Evolutionary conservation across 805 yeast species (phyloP).

Genomic region (Saccharomycopsis selenospora): DNA sequence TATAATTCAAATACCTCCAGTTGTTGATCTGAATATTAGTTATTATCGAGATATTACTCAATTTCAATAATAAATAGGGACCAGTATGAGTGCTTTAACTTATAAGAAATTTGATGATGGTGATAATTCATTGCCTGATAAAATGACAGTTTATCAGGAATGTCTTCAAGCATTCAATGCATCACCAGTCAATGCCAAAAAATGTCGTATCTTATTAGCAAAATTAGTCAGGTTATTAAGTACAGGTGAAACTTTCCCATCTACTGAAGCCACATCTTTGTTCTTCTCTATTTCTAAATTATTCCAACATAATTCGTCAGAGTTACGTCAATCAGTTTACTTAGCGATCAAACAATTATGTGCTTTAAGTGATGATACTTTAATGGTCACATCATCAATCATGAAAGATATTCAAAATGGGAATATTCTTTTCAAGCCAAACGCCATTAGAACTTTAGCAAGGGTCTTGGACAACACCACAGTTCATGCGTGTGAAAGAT

Average conservation of each 20-base stretch:
- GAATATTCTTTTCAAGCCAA: constrained; percentile 79
- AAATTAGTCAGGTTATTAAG: constrained; percentile 76
- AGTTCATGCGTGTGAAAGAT: constrained; percentile 87
- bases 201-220: constrained; percentile 77
- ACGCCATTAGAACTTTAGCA: constrained; percentile 87
- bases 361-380: constrained; percentile 76
- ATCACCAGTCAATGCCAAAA: constrained; percentile 79
- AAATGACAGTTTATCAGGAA: constrained; percentile 96
- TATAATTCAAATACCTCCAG: not conserved
- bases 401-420: constrained; percentile 97
- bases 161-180: constrained; percentile 90
- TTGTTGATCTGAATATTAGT: not conserved
- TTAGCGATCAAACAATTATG: constrained; percentile 90
- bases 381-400: constrained; percentile 96
- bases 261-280: constrained; percentile 82
- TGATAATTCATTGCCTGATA: constrained; percentile 71
- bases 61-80: constrained; percentile 4
- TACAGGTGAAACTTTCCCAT: constrained; percentile 81
- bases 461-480: constrained; percentile 86
- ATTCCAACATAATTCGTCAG: constrained; percentile 84
- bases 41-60: not conserved
- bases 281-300: constrained; percentile 91
- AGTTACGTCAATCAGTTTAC: constrained; percentile 87
- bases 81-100: constrained; percentile 69
- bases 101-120: constrained; percentile 77